Evolutionary conservation across 2,329 filamentous ascomycete genomes (phyloP), one percentile per base, ranked within the genome.

Genomic region (Acrodontium crateriforme): DNA sequence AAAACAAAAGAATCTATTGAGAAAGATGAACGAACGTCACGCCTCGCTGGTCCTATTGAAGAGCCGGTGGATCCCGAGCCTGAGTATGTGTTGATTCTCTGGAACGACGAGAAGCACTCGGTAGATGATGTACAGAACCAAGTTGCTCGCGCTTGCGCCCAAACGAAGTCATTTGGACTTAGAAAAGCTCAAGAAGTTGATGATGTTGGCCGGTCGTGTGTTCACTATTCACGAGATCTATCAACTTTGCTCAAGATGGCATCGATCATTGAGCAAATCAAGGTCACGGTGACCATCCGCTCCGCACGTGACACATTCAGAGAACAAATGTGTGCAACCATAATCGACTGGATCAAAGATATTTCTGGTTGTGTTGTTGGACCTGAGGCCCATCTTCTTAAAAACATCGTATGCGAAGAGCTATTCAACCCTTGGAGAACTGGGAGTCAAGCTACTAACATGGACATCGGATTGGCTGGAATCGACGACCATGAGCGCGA

Each of bases 21-120:
- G 30, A 67, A 76, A 36, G 89, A 98, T 53, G 89, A 95, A 58
- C 65, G 68, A 32, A 66, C 70, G 34, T 93, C 87, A 10, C 70
- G 85, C 12, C 60, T 95, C 18, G 37, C 37, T 0, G 74, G 74
- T 25, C 85, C 84, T 55, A 89, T 85, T 41, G 49, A 69, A 18
- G 56, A 59, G 20, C 71, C 69, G 2, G 72, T 80, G 42, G 61
- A 71, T 19, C 50, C 57, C 5, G 70, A 76, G 31, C 63, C 71
- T 3, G 82, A 93, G 44, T 98, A 78, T 53, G 78, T 81, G 4
- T 60, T 98, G 24, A 63, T 94, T 10, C 62, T 98, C 4, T 98
- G 89, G 89, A 98, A 98, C 44, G 89, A 98, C 40, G 89, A 98
- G 58, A 98, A 98, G 55, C 89, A 98, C 52, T 98, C 89, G 0